Percentiles rank a stretch among this genome's conserved stretches.
These are phyloP conservation scores for Pseudozyma sp. DNA, from an alignment of 1,284 basidiomycete species.

Conservation along the genomic window DNA sequence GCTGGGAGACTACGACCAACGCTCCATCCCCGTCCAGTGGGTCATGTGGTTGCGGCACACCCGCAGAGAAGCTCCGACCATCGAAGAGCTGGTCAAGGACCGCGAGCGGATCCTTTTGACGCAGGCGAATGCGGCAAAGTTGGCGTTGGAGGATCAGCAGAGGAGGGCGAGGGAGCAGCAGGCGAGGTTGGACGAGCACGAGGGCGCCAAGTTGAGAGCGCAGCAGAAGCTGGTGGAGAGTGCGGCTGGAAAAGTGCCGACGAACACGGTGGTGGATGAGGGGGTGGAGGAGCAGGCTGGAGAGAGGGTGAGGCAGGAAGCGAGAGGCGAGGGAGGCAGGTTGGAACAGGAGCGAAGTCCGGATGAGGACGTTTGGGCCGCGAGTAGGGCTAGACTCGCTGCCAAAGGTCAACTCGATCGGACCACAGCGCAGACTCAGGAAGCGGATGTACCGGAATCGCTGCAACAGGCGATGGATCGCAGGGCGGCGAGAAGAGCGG, in stretches of 20 bases:
- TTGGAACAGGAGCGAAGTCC: constrained; percentile 21
- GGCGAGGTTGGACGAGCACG: constrained; percentile 18
- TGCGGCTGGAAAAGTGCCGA: constrained; percentile 1
- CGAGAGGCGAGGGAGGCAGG: neutral
- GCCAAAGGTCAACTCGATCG: constrained; percentile 23
- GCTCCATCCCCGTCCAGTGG: constrained; percentile 64
- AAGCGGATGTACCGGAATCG: neutral
- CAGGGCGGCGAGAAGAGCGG: constrained; percentile 30
- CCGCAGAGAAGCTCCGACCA: constrained; percentile 46
- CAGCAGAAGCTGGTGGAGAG: constrained; percentile 19
- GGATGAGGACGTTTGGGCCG: constrained; percentile 44
- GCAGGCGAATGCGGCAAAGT: constrained; percentile 31
- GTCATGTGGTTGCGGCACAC: constrained; percentile 66
- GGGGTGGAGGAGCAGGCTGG: constrained; percentile 3
- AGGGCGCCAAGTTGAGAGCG: constrained; percentile 19
- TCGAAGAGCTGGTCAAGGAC: constrained; percentile 49
- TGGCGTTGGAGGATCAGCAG: constrained; percentile 29
- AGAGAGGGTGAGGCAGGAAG: constrained; percentile 1
- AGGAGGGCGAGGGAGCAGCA: constrained; percentile 13
- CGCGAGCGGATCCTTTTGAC: constrained; percentile 22
- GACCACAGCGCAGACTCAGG: neutral
- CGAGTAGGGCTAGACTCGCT: constrained; percentile 38
- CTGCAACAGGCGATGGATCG: constrained; percentile 34
- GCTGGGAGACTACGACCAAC: constrained; percentile 59
- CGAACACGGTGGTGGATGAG: constrained; percentile 21